Evolutionary conservation across 2,329 filamentous ascomycete species (phyloP).

Genomic region (Scopulariopsis brevicaulis): DNA sequence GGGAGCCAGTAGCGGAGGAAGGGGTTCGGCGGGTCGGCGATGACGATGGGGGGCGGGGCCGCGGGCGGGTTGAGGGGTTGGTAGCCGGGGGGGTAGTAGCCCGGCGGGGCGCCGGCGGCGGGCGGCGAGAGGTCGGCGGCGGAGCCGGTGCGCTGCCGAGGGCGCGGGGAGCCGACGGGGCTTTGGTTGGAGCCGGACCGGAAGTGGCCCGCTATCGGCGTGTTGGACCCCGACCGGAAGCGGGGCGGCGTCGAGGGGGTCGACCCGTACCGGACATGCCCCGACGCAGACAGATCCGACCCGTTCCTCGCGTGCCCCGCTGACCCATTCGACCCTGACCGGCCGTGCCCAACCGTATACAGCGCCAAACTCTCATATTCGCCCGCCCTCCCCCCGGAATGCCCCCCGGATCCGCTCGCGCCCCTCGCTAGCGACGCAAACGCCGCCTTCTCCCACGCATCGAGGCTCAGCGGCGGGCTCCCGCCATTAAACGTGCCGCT

Average conservation of each 20-base stretch:
- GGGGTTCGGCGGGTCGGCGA: background rate
- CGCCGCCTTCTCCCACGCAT: background rate
- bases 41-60: background rate
- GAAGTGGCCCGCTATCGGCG: background rate
- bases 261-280: background rate
- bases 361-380: background rate
- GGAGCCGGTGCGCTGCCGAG: background rate
- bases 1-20: constrained; percentile 20
- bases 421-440: background rate
- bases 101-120: background rate
- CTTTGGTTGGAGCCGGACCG: background rate
- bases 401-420: background rate
- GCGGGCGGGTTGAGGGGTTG: background rate
- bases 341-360: background rate
- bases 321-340: background rate
- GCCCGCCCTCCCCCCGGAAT: background rate
- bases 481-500: background rate
- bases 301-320: no score
- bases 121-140: background rate
- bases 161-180: background rate
- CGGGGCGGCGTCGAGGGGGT: background rate
- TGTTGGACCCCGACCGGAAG: background rate
- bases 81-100: background rate
- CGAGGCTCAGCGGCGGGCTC: background rate
- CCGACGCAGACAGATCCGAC: background rate